A percentile compares a stretch with the other conserved stretches of the same genome.
Evolutionary conservation across 306 rosid species (phyloP).

Genomic region (Cicer yamashitae): DNA sequence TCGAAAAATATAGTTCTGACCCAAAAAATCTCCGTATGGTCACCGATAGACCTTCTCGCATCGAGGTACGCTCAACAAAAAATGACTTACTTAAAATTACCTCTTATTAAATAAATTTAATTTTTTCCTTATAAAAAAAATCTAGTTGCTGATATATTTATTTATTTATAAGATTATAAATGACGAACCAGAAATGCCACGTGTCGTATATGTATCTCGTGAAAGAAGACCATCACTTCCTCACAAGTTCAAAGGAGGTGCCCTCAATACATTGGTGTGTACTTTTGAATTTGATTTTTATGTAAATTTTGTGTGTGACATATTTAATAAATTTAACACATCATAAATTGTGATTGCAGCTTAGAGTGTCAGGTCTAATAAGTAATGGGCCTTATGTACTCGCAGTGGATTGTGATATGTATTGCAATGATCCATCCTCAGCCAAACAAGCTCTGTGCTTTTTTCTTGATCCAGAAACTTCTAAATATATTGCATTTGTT

Average conservation of each 20-base stretch:
- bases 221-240: slow-evolving; percentile 56
- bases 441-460: slow-evolving; percentile 77
- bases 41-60: slow-evolving; percentile 36
- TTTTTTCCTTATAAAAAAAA: no score
- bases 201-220: slow-evolving; percentile 48
- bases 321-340: neutral
- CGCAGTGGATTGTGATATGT: slow-evolving; percentile 73
- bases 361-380: slow-evolving; percentile 63
- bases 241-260: slow-evolving; percentile 55
- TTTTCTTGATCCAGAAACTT: slow-evolving; percentile 61
- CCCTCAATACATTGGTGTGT: slow-evolving; percentile 51
- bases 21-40: slow-evolving; percentile 34
- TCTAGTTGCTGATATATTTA: neutral
- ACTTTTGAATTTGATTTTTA: neutral
- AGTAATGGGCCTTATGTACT: slow-evolving; percentile 66
- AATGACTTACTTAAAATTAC: no score
- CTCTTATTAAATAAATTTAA: no score
- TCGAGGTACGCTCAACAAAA: no score
- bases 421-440: slow-evolving; percentile 68
- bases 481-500: slow-evolving; percentile 47
- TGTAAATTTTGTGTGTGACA: neutral
- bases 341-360: slow-evolving; percentile 46
- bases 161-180: slow-evolving; percentile 36
- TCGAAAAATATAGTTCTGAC: slow-evolving; percentile 44
- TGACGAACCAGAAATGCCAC: slow-evolving; percentile 37